These are phyloP conservation scores for Hypoxylon sp. DNA, from an alignment of 2,329 filamentous ascomycete genomes.

Conservation along the genomic window DNA sequence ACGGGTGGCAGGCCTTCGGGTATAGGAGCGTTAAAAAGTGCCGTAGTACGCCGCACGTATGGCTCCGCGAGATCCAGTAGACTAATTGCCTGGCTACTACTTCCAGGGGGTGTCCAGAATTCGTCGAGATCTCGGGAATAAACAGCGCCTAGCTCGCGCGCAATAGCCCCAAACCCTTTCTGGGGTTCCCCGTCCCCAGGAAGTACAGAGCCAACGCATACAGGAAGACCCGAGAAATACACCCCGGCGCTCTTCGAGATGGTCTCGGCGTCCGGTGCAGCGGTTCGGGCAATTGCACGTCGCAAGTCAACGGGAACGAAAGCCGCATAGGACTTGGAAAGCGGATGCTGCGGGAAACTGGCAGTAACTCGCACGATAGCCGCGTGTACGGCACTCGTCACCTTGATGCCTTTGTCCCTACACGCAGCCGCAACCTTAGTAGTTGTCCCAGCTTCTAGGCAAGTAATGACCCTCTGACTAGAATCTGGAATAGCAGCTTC, in stretches of 20 bases:
- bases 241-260: constrained; percentile 23
- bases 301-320: constrained; percentile 46
- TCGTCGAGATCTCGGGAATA: constrained; percentile 46
- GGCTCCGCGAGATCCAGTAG: constrained; percentile 35
- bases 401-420: constrained; percentile 25
- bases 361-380: constrained; percentile 46
- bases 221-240: constrained; percentile 44
- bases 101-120: constrained; percentile 43
- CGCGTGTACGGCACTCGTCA: constrained; percentile 45
- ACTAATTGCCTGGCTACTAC: constrained; percentile 32
- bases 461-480: constrained; percentile 4
- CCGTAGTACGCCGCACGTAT: constrained; percentile 29
- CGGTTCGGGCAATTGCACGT: constrained; percentile 21
- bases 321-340: constrained; percentile 40
- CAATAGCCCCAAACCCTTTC: constrained; percentile 40
- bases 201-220: constrained; percentile 39
- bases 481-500: background rate
- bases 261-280: background rate
- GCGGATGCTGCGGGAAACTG: constrained; percentile 41
- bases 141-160: constrained; percentile 35
- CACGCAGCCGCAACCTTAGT: constrained; percentile 31
- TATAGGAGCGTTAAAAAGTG: constrained; percentile 25
- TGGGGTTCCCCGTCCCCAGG: background rate
- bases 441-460: constrained; percentile 28
- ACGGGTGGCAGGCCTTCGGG: constrained; percentile 31